Evolutionary conservation across 257 asterid genomes (phyloP), one percentile per base, ranked within the genome.

Genomic region (Cinchona pubescens): DNA sequence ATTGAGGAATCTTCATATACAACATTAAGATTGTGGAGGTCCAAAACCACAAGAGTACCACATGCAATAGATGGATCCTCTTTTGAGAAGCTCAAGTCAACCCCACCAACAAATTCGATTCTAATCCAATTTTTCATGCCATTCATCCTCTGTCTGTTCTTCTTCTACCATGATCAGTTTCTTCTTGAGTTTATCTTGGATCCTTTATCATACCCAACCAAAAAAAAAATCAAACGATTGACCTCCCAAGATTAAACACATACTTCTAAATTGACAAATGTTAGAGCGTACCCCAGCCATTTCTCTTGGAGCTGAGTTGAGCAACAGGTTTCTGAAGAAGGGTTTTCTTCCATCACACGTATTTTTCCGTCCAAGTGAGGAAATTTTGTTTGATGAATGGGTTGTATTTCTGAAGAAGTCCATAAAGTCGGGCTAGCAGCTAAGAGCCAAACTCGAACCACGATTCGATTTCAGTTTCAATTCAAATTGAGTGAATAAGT

Each of bases 61-160:
- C 98, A 91, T 0, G 98, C 97, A 78, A 89, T 75, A 29, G 92
- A 86, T 2, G 94, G 85, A 55, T 94, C 93, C n/a, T 72, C 78
- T 77, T 87, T 94, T 6, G 92, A 83, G 84, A 93, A 93, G 72
- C 96, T 93, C 87, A 91, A 77, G 89, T 93, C 98, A 79, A 89
- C 98, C 42, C 97, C 98, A 48, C 92, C 97, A 40, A 91, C 90
- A 58, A 83, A 87, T 56, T 75, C 89, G 80, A 94, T 83, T 79
- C 75, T 37, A n/a, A n/a, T n/a, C n/a, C n/a, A n/a, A n/a, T 55
- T 79, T 81, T 62, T 62, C 43, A 40, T 40, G 82, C 58, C 79
- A 25, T 11, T 71, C 65, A 42, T 60, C 81, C 34, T 48, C 81
- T 67, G 62, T 60, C 68, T 83, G 85, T 71, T 62, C 63, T 60